Conservation (phyloP, 139 green algal genomes). For the Eudorina sp. region DNA sequence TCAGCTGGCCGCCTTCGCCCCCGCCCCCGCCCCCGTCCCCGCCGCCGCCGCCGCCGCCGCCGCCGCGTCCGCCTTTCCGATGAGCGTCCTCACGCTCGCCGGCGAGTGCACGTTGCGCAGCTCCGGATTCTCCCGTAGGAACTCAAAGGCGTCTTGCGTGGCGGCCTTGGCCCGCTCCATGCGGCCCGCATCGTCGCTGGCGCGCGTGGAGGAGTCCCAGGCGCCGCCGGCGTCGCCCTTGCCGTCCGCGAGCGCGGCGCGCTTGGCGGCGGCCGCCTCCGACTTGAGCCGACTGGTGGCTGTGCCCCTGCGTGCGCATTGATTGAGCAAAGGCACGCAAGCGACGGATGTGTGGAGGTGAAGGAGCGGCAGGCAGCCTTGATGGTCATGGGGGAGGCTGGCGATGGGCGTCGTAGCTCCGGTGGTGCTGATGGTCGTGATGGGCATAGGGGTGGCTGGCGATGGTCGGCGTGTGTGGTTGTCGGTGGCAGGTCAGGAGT, state of each 20-base stretch:
- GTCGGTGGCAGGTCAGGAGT: no score
- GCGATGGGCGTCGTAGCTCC: no score
- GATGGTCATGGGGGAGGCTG: no score
- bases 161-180: conserved; percentile 23
- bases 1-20: background rate
- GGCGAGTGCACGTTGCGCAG: conserved; percentile 33
- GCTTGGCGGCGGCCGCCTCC: conserved; percentile 23
- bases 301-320: background rate
- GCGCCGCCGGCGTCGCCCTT: background rate
- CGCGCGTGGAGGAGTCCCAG: conserved; percentile 46
- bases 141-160: conserved; percentile 24
- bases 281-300: conserved; percentile 6
- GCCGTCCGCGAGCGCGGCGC: background rate
- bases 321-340: no score
- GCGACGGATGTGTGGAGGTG: no score
- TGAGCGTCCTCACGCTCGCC: conserved; percentile 41
- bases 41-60: background rate
- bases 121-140: conserved; percentile 55
- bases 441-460: background rate
- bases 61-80: conserved; percentile 6
- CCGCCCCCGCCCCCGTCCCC: background rate
- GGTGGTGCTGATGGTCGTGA: no score
- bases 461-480: no score
- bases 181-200: conserved; percentile 18
- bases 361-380: no score